Base-by-base conservation (phyloP, 441 rosid genomes). In the Mallotus japonicus region DNA sequence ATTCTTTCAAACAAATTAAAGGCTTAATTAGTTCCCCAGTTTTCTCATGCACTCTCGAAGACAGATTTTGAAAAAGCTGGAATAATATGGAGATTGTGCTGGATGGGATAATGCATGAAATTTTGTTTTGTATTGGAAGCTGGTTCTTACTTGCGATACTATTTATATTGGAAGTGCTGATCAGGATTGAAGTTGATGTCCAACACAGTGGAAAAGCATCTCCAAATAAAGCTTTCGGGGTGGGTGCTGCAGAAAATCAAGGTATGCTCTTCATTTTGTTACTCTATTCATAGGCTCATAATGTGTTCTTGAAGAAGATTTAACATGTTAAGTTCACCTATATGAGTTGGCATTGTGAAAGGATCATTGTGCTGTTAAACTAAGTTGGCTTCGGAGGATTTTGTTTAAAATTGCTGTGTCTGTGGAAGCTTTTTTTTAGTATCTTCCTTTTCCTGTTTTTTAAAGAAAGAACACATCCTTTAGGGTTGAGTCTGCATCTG, bases 221-320 rank as follows among this genome's bases (percentile, higher is more conserved):
- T 79, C 80, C 69, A 61, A 60, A 62, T 44, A 78, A 81, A 66
- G 82, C 71, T 77, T 78, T 81, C 58, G 59, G 64, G 34, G 63
- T 68, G 73, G 79, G 42, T 61, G 56, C 80, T 77, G 82, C 78
- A 74, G 91, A 80, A 79, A 79, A 83, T 73, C 83, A 76, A 85
- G 89, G 93, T 88, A 69, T 60, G 63, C 20, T 64, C 68, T 80
- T 53, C 49, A 62, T 42, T 15, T 56, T 22, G 37, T 63, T 51
- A 55, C 64, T 55, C 50, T 32, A 22, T 61, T 63, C 50, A 56
- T 49, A 58, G 66, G 66, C 55, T 40, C 65, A 34, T 15, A 19
- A 50, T 34, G 22, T 16, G n/a, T 69, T 61, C 65, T 50, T 56
- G 44, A 54, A 64, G 34, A 17, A 51, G 57, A 65, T 56, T 4